Evolutionary conservation across 2,329 filamentous ascomycete genomes (phyloP).

Genomic region (Zymoseptoria pseudotritici): DNA sequence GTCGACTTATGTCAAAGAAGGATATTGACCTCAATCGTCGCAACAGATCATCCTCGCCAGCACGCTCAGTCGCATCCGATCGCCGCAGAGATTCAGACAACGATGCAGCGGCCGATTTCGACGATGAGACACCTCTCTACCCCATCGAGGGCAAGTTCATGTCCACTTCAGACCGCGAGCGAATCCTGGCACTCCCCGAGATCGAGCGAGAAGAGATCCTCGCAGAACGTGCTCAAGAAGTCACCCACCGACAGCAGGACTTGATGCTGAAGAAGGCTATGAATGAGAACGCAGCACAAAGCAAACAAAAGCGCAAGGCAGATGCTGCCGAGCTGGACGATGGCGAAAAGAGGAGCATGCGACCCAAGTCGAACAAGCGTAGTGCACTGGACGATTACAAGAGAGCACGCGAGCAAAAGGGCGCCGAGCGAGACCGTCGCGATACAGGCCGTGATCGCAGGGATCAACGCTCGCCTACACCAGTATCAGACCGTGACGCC

Average conservation of each 20-base stretch:
- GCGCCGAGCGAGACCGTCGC: conserved; percentile 41
- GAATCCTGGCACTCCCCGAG: conserved; percentile 81
- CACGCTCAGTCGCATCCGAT: conserved; percentile 63
- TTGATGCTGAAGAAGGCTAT: conserved; percentile 72
- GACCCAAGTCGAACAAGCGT: conserved; percentile 35
- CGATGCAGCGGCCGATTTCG: conserved; percentile 25
- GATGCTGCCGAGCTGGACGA: conserved; percentile 73
- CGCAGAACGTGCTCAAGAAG: conserved; percentile 75
- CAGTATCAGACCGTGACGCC: conserved; percentile 46
- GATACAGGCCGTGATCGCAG: conserved; percentile 34
- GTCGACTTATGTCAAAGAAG: neutral
- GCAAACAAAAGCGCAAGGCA: conserved; percentile 64
- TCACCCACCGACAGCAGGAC: conserved; percentile 76
- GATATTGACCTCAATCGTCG: neutral
- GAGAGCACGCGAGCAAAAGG: conserved; percentile 53
- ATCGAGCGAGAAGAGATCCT: conserved; percentile 86
- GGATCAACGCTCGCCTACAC: conserved; percentile 36
- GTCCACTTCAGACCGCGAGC: conserved; percentile 45
- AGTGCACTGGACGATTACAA: conserved; percentile 68
- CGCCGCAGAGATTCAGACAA: neutral
- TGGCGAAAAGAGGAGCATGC: conserved; percentile 55
- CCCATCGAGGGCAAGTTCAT: conserved; percentile 79
- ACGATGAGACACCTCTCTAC: conserved; percentile 59
- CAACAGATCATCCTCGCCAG: conserved; percentile 20
- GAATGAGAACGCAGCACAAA: conserved; percentile 45